Base-by-base conservation (phyloP, 208 protist species). In the Leishmania turanica region DNA sequence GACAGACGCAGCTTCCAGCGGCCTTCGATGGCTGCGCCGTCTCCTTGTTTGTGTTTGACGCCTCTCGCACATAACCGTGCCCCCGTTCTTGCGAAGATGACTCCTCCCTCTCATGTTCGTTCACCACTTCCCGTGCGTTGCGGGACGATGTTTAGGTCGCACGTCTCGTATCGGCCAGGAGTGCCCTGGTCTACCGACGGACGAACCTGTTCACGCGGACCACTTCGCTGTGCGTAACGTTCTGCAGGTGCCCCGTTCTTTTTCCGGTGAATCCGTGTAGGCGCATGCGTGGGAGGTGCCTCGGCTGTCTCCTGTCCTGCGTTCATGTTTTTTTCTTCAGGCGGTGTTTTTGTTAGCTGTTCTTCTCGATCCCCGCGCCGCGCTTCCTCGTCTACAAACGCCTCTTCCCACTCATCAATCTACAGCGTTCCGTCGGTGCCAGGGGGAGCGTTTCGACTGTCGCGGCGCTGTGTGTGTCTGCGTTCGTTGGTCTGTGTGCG, bases 331-430 rank as follows among this genome's bases (percentile, higher is more conserved):
- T 34, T 27, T 40, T 37, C 0, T 34, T 37, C 1, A 64, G 27
- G 58, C 19, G 27, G 34, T 64, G 8, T 3, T 45, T 15, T 66
- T 13, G 0, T 64, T 13, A 27, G 58, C 47, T 77, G 58, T 56
- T 77, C 65, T 78, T 77, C 49, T 27, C 9, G 83, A 65, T 51
- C 31, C n/a, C 71, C 24, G 42, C 47, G 13, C 42, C 6, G n/a
- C 45, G 27, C 49, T 37, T 75, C 21, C 49, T 75, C 1, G 24
- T 58, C 27, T 37, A 51, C 6, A 7, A 37, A 6, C 27, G 21
- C 71, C 11, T 27, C 15, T 58, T 42, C 3, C 71, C 71, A 21
- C 47, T 75, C n/a, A 13, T n/a, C 6, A 31, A 17, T 73, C 19
- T 75, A 17, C 17, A 49, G 7, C 24, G 31, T 49, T 45, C 9